Percentiles rank a stretch among this genome's conserved stretches.
Conservation (phyloP, 345 rosid genomes). For the Excoecaria cochinchinensis region DNA sequence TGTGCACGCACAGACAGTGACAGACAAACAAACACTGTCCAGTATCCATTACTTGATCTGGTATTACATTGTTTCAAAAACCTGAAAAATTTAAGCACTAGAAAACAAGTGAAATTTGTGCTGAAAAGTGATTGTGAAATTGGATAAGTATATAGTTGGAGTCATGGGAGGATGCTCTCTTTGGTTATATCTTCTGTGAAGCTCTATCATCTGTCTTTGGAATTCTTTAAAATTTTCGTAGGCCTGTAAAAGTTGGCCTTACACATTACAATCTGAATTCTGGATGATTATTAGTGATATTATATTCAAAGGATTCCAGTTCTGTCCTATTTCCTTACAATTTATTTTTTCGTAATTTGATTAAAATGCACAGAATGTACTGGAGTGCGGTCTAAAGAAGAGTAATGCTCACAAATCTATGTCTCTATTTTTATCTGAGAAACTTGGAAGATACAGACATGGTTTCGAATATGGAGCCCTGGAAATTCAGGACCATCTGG, state of each 20-base stretch:
- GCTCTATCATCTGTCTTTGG: neutral
- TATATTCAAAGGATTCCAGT: neutral
- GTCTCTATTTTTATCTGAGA: constrained; percentile 69
- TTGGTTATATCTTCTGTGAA: neutral
- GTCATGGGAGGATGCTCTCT: neutral
- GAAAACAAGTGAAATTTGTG: neutral
- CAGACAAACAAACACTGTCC: neutral
- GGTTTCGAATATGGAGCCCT: constrained; percentile 91
- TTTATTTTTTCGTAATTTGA: constrained; percentile 17
- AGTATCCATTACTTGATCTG: neutral
- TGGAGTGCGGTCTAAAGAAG: constrained; percentile 82
- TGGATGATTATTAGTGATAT: neutral
- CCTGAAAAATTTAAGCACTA: neutral
- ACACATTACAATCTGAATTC: neutral
- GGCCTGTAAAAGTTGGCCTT: neutral
- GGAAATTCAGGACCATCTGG: constrained; percentile 72
- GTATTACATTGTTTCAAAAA: neutral
- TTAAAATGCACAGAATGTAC: constrained; percentile 57
- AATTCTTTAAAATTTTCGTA: neutral
- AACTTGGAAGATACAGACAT: constrained; percentile 64
- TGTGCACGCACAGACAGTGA: neutral
- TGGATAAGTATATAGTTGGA: neutral
- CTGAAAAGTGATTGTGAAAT: neutral
- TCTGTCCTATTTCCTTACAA: constrained; percentile 10
- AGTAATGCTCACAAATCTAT: constrained; percentile 51